Base-by-base conservation (phyloP, 805 yeast species). In the Barnettozyma salicaria region DNA sequence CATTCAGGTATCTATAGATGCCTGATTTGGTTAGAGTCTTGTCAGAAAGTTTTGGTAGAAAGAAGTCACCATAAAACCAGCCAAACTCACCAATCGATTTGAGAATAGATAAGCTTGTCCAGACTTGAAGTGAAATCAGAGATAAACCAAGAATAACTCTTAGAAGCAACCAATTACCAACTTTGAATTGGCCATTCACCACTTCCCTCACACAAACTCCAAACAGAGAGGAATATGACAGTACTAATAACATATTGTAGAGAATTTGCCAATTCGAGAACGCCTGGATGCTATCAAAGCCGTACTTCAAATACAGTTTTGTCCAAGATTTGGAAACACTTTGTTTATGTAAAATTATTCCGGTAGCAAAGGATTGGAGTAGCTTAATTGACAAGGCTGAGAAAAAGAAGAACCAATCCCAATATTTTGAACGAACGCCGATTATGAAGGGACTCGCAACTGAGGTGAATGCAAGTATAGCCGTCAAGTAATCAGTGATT, bases 1-100 rank as follows among this genome's bases (percentile, higher is more conserved):
- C 81, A 55, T 84, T 84, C 53, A 84, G 67, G 57, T 82, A 84
- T 47, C 90, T 73, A 55, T 84, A 84, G 27, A 84, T 83, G 34
- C 95, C 95, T 23, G 84, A 81, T 44, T 80, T 80, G 0, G 89
- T 77, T 47, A 84, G 65, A 7, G 72, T 60, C 39, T 65, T 66
- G 18, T 64, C 65, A 16, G 68, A 61, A 14, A 71, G 63, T 36
- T 68, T 72, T 25, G 82, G 76, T 40, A 81, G 62, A 59, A 83
- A 84, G 59, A 84, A 84, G 57, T 84, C 95, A 40, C 95, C 94
- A 56, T 80, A 84, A 51, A 83, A 84, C 92, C 92, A 84, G n/a
- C 94, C 92, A 58, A 79, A 82, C 43, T 80, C 81, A 2, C 90
- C 90, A 45, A 84, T 76, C 34, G 83, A 76, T 30, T 74, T 74